A percentile compares a stretch with the other conserved stretches of the same genome.
These are phyloP conservation scores for Aspergillus terreus DNA, from an alignment of 2,329 filamentous ascomycete genomes.

Conservation along the genomic window DNA sequence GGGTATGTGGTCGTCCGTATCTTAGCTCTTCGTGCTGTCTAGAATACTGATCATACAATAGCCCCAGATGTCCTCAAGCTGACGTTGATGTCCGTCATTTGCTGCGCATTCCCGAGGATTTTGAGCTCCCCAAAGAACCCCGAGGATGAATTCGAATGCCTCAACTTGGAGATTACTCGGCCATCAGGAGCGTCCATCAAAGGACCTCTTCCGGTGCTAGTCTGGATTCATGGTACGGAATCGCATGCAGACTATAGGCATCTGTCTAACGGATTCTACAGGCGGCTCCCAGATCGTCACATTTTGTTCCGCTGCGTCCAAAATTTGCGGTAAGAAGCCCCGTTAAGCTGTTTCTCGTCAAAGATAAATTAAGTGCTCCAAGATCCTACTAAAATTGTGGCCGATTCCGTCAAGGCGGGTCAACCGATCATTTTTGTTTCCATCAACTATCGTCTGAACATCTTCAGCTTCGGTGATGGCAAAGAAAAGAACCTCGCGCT, in stretches of 20 bases:
- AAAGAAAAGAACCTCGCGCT: constrained; percentile 39
- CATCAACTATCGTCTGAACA: constrained; percentile 44
- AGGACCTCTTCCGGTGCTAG: constrained; percentile 35
- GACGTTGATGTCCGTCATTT: constrained; percentile 42
- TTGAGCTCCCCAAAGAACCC: constrained; percentile 24
- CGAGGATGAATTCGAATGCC: constrained; percentile 43
- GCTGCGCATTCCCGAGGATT: constrained; percentile 40
- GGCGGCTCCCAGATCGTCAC: constrained; percentile 45
- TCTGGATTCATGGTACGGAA: constrained; percentile 45
- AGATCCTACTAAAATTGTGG: constrained; percentile 36
- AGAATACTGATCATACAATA: constrained; percentile 13
- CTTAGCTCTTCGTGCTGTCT: no score
- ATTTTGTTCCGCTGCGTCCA: constrained; percentile 41
- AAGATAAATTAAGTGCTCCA: neutral
- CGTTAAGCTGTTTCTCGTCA: no score
- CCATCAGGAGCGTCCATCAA: constrained; percentile 11
- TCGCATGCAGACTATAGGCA: neutral
- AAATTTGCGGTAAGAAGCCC: constrained; percentile 37
- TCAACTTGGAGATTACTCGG: constrained; percentile 41
- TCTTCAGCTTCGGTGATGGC: constrained; percentile 45
- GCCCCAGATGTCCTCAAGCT: constrained; percentile 43
- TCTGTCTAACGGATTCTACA: constrained; percentile 4
- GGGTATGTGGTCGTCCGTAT: constrained; percentile 22
- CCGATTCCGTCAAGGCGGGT: constrained; percentile 29
- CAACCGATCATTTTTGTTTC: constrained; percentile 42